Evolutionary conservation across 73 alveolate species (phyloP).

Genomic region (Durusdinium trenchii): DNA sequence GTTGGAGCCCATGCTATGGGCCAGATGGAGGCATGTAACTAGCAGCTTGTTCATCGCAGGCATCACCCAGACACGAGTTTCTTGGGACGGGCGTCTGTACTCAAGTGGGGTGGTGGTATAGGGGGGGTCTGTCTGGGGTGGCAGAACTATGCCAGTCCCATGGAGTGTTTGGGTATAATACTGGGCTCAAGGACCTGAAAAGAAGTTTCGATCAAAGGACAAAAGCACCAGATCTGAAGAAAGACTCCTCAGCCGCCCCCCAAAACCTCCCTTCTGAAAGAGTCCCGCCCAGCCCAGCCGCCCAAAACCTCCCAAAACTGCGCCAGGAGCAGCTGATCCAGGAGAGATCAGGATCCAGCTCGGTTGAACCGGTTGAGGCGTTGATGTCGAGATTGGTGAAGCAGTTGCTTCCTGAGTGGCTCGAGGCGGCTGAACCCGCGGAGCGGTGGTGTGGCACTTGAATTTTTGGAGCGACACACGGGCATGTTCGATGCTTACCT

Average conservation of each 20-base stretch:
- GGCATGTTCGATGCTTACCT: not conserved
- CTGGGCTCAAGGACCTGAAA: too few species aligned
- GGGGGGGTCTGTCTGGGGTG: too few species aligned
- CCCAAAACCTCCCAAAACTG: not conserved
- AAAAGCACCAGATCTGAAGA: not conserved
- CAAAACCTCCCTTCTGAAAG: not conserved
- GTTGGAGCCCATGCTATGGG: too few species aligned
- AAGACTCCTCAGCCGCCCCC: not conserved
- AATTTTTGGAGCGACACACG: not conserved
- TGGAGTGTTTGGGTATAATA: too few species aligned
- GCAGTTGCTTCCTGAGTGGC: not conserved
- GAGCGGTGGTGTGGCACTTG: not conserved
- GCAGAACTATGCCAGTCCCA: too few species aligned
- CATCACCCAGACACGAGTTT: too few species aligned
- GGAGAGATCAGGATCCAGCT: not conserved
- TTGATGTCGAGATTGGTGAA: constrained; percentile 18
- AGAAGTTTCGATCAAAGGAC: not conserved
- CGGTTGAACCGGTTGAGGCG: not conserved
- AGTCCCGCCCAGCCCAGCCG: not conserved
- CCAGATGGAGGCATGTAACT: too few species aligned
- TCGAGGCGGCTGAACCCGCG: not conserved
- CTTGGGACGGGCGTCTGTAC: too few species aligned
- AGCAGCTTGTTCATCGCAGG: too few species aligned
- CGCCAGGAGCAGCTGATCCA: not conserved
- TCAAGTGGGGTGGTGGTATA: too few species aligned